Conservation (phyloP, 23 red algal genomes). For the Chondrus crispus region DNA sequence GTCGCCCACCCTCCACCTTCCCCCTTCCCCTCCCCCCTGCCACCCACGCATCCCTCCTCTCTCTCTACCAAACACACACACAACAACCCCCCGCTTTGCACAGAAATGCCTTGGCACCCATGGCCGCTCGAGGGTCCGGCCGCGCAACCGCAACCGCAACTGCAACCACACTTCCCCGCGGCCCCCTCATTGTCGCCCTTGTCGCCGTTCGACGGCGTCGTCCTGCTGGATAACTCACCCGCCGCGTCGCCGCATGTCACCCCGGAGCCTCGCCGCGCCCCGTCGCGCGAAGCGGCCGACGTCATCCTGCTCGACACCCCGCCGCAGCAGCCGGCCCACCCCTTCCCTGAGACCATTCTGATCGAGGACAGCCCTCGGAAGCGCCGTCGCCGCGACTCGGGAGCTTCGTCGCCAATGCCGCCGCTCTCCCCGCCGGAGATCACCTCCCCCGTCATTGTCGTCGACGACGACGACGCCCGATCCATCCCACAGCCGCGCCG, state of each 20-base stretch:
- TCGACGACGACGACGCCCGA: constrained; percentile 18
- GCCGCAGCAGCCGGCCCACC: background rate
- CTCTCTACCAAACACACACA: background rate
- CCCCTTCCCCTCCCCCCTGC: background rate
- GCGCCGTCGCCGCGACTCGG: constrained; percentile 41
- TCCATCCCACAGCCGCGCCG: background rate
- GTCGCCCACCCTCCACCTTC: background rate
- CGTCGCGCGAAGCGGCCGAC: background rate
- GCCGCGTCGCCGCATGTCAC: background rate
- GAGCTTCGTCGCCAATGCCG: background rate
- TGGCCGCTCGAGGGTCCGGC: no score
- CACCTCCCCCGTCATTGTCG: constrained; percentile 18
- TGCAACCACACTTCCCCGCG: background rate
- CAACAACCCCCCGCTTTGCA: no score
- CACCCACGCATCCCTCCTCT: background rate
- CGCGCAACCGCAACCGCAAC: background rate
- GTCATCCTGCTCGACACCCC: constrained; percentile 41
- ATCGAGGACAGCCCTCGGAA: constrained; percentile 39
- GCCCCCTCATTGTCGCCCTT: background rate
- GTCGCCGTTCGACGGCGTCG: background rate
- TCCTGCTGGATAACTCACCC: background rate
- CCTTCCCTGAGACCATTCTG: constrained; percentile 5
- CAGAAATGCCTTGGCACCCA: no score
- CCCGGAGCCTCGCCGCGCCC: background rate
- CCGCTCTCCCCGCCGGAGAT: background rate